Evolutionary conservation across 192 early-diverging fungal species (phyloP), one percentile per base, ranked within the genome.

Genomic region (Coemansia sp.): DNA sequence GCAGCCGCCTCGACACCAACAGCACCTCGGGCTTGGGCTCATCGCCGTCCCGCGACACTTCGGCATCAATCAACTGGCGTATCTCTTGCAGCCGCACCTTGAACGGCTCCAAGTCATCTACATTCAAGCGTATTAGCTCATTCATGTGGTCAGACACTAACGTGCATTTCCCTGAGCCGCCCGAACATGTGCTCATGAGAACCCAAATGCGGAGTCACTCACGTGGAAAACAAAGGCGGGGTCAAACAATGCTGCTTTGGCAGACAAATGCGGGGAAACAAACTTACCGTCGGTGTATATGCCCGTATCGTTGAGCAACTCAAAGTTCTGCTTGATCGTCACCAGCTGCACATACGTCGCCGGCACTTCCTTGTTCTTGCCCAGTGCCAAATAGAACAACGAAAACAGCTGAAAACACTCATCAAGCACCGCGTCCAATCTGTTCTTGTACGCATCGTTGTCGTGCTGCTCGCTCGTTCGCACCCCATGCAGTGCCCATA

Each of bases 331-430:
- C 85, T 90, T 90, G 51, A 92, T 86, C 4, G 90, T 90, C 0
- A 87, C 84, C 48, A 92, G 76, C 59, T 92, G 90, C 0, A 86
- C 90, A 69, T 92, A 90, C 1, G 86, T 86, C 11, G 90, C 90
- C 6, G 90, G 89, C 58, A 87, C 85, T 68, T 92, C 90, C 57
- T 85, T 85, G 67, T 86, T 90, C 63, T 88, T 90, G 37, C 90
- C 90, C 50, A 90, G 67, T 21, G 86, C 86, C 80, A 92, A 82
- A 65, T 88, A 92, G 65, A 90, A 92, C 52, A 92, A 68, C 25
- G 90, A 92, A 29, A 92, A 85, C 37, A 92, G 77, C 29, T 88
- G 85, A 82, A 88, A 89, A 55, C 89, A 86, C 45, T 92, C 90
- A 53, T 92, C 90, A 12, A 92, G 74, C 27, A 90, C 85, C 47